Base-by-base conservation (phyloP, 768 basidiomycete genomes). In the Paxillus involutus region DNA sequence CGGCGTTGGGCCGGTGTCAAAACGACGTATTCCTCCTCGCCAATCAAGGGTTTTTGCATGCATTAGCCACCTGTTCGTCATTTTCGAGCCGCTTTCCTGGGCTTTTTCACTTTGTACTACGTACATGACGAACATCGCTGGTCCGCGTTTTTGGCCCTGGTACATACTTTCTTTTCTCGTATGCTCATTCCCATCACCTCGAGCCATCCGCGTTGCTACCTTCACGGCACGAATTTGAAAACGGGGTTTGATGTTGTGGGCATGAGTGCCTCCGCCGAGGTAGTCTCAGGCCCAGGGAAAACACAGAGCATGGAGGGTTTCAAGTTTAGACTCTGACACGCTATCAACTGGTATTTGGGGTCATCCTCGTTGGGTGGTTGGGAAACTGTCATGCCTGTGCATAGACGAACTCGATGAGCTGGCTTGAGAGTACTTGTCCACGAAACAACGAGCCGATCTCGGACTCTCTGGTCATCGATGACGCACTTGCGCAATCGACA, bases 31-130 rank as follows among this genome's bases (percentile, higher is more conserved):
- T 51, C 19, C 11, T 17, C 46, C 63, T 61, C 54, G 55, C 66
- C 55, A 49, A 59, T 58, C 49, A 62, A 67, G 59, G 63, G 58
- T 66, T 67, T 58, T 35, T 16, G 9, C 50, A 44, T 44, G 42
- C 41, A 19, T 13, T 19, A 40, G 35, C 12, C 43, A 55, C 40
- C 66, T 50, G 63, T 62, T 44, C 14, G 47, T 64, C 62, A 46
- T 56, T 49, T n/a, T 63, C 19, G 46, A 13, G 26, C 26, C 21
- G 3, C 41, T 35, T 32, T 48, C 35, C 51, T 50, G 52, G n/a
- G 40, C 43, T 39, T 44, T n/a, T 51, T 59, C 53, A 48, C 52
- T 26, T 26, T 26, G 26, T 26, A 33, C 32, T 47, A 30, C 51
- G 50, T 46, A 35, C 51, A 51, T 50, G 40, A 51, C 29, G 39